phyloP scores from a whole-genome alignment of 176 grass and related monocot genomes.

The Cenchrus fungigraminus region DNA sequence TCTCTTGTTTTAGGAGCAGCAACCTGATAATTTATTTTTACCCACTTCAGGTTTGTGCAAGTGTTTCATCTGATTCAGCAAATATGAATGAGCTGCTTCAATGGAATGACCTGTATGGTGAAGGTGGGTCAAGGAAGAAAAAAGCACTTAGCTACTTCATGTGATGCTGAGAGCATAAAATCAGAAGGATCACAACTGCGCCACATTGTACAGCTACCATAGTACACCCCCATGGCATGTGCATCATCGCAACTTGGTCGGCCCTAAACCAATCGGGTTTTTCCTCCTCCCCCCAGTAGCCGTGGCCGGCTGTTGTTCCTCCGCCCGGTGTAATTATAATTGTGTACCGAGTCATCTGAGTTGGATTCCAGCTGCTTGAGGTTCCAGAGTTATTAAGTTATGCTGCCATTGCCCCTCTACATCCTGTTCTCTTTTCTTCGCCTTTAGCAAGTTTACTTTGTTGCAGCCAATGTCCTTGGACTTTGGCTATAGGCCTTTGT shows the following conservation, averaged over 20 bases:
- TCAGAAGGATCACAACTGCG: not conserved
- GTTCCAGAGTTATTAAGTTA: conserved; percentile 18
- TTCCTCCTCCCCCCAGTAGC: conserved; percentile 46
- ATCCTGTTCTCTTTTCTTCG: too few relatives aligned
- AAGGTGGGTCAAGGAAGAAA: conserved; percentile 97
- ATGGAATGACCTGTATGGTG: conserved; percentile 98
- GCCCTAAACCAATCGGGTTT: conserved; percentile 52
- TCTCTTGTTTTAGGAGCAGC: not conserved
- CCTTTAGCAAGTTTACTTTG: not conserved
- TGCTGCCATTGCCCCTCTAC: not conserved
- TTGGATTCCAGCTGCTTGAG: conserved; percentile 50
- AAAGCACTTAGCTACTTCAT: conserved; percentile 99
- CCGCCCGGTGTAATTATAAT: conserved; percentile 57
- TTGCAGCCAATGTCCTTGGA: conserved; percentile 35
- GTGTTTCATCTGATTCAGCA: conserved; percentile 92
- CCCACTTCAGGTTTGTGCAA: conserved; percentile 76
- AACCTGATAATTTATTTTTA: conserved; percentile 11
- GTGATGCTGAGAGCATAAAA: conserved; percentile 58
- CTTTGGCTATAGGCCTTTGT: conserved; percentile 55
- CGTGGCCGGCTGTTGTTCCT: conserved; percentile 5
- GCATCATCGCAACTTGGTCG: conserved; percentile 36
- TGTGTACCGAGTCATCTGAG: conserved; percentile 43
- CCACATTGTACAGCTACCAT: conserved; percentile 57
- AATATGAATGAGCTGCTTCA: conserved; percentile 95
- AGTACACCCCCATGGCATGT: conserved; percentile 36